Percentiles rank a stretch among this genome's conserved stretches.
Conservation (phyloP, 768 basidiomycete species). For the Russula griseocarnosa region DNA sequence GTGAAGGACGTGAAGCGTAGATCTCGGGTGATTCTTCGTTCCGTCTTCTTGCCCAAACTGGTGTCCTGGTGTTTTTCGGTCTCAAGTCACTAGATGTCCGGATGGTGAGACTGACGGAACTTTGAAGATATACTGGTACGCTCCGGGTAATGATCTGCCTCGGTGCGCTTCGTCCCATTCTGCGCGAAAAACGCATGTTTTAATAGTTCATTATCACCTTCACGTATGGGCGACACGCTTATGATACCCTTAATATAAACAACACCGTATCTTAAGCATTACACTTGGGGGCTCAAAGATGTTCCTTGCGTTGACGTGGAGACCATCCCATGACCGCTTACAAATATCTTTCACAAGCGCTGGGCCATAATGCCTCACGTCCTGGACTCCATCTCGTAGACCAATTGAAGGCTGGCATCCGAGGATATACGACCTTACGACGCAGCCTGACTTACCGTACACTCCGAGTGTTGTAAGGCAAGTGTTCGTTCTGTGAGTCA, state of each 20-base stretch:
- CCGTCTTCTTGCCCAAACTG: slow-evolving; percentile 25
- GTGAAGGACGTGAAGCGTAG: slow-evolving; percentile 41
- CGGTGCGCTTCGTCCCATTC: background rate
- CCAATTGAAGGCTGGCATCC: too few relatives aligned
- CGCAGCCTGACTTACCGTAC: background rate
- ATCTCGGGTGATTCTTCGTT: slow-evolving; percentile 23
- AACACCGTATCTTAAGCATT: background rate
- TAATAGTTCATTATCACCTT: background rate
- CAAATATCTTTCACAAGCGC: too few relatives aligned
- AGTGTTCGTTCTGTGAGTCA: background rate
- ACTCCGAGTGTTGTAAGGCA: background rate
- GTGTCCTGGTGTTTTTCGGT: slow-evolving; percentile 27
- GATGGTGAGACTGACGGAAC: slow-evolving; percentile 16
- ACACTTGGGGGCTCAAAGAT: background rate
- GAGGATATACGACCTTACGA: background rate
- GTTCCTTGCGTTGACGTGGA: background rate
- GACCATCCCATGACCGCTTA: too few relatives aligned
- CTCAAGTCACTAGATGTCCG: slow-evolving; percentile 23
- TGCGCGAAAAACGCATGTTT: background rate
- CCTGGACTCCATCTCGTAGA: too few relatives aligned
- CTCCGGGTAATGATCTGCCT: background rate
- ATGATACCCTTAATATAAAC: background rate
- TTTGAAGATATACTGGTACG: slow-evolving; percentile 14
- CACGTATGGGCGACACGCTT: background rate
- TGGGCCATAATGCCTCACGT: too few relatives aligned